Base-by-base conservation (phyloP, 805 yeast genomes). In the Metschnikowia cerradonensis region DNA sequence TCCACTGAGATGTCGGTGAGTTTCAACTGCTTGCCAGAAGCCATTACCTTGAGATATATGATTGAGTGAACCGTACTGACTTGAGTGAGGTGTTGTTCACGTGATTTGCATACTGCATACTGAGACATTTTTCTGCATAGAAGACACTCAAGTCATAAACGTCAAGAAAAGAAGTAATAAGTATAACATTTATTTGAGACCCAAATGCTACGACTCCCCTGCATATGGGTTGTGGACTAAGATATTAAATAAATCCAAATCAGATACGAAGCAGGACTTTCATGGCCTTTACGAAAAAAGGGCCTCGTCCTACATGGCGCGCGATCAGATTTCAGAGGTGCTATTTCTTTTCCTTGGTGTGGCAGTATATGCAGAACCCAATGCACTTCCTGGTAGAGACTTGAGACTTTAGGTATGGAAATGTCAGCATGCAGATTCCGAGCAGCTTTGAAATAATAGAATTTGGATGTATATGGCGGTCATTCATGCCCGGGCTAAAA, bases 1-100 rank as follows among this genome's bases (percentile, higher is more conserved):
- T 72, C 74, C 4, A 67, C 67, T 15, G 67, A 54, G 14, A 53
- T 45, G 8, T 55, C 55, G 1, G 38, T 19, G 13, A 58, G 51
- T 10, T 36, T 17, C 26, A 44, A 26, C 41, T 31, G 47, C 39
- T 26, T 14, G 26, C 23, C 47, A 35, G 39, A 31, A 32, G 47
- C 39, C 47, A 36, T 44, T 32, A 22, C 38, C 33, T 22, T 14
- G n/a, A 20, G 45, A 8, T 10, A 3, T 6, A n/a, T 13, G n/a
- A 15, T 10, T 8, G n/a, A 42, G 22, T 20, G 30, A 33, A 34
- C n/a, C 38, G 30, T 42, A 34, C 20, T 32, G n/a, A 20, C 31
- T 33, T 20, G 37, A n/a, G 38, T 33, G 45, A 42, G 45, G 38
- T 22, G 22, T 33, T 4, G 19, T 11, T 41, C 45, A 41, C 45